Percentiles rank a stretch among this genome's conserved stretches.
These are phyloP conservation scores for Colletotrichum eremochloae DNA, from an alignment of 2,329 filamentous ascomycete genomes.

Conservation along the genomic window DNA sequence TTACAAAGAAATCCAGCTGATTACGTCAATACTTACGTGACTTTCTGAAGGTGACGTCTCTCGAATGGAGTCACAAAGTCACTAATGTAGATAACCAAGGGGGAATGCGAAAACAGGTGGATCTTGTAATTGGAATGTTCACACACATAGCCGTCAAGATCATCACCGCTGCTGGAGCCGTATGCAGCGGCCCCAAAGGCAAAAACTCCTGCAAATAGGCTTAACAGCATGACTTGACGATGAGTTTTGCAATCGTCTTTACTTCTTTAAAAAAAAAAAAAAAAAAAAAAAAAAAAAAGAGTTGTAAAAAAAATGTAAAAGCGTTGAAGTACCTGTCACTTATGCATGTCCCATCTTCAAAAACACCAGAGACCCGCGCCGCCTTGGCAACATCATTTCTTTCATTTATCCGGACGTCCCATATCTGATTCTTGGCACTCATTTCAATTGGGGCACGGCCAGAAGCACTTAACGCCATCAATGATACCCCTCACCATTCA, in stretches of 20 bases:
- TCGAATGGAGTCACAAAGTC: conserved; percentile 54
- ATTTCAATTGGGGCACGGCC: neutral
- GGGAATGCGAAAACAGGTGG: conserved; percentile 53
- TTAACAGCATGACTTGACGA: neutral
- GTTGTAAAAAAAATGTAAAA: neutral
- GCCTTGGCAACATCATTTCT: neutral
- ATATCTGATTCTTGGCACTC: neutral
- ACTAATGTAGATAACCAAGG: conserved; percentile 56
- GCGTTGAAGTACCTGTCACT: neutral
- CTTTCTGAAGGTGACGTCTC: conserved; percentile 51
- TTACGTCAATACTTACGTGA: conserved; percentile 48
- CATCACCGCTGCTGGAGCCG: neutral
- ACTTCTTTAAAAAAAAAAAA: neutral
- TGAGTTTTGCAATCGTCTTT: neutral
- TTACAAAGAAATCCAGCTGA: neutral
- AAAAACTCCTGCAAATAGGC: neutral
- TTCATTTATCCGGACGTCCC: neutral
- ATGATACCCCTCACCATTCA: neutral
- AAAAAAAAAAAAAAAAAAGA: no score
- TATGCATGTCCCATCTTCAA: neutral
- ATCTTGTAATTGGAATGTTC: conserved; percentile 51
- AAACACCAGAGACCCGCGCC: neutral
- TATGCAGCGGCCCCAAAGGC: neutral
- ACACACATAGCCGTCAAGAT: conserved; percentile 45
- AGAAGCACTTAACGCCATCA: neutral